Percentiles rank a stretch among this genome's conserved stretches.
phyloP scores from a whole-genome alignment of 768 basidiomycete genomes.

The Kwoniella sp. region DNA sequence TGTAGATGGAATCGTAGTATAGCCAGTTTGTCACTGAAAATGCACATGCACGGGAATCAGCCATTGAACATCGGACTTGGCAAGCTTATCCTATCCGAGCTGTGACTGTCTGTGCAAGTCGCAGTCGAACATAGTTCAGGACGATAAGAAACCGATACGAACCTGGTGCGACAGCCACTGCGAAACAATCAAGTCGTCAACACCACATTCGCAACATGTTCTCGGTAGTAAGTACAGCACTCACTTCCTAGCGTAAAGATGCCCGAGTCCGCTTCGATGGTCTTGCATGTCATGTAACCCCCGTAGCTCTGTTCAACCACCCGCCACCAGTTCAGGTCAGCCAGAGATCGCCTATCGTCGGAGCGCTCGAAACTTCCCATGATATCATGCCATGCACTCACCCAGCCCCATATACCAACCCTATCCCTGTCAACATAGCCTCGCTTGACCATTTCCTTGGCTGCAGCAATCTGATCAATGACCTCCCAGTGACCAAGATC shows the following conservation, averaged over 20 bases:
- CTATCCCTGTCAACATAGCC: slow-evolving; percentile 83
- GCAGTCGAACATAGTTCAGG: too few relatives aligned
- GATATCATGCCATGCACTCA: too few relatives aligned
- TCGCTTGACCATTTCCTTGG: slow-evolving; percentile 81
- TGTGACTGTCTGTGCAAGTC: too few relatives aligned
- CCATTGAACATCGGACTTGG: too few relatives aligned
- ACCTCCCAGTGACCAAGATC: slow-evolving; percentile 89
- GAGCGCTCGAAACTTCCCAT: too few relatives aligned
- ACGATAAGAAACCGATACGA: neutral
- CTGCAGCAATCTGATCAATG: slow-evolving; percentile 83
- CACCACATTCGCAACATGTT: slow-evolving; percentile 59
- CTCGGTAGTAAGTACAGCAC: slow-evolving; percentile 69
- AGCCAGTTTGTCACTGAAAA: slow-evolving; percentile 51
- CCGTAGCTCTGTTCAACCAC: slow-evolving; percentile 73
- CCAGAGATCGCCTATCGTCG: too few relatives aligned
- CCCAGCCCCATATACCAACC: slow-evolving; percentile 98
- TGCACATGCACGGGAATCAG: neutral
- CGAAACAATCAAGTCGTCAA: neutral
- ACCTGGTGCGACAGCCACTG: slow-evolving; percentile 54
- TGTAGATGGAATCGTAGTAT: slow-evolving; percentile 82
- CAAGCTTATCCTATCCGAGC: too few relatives aligned
- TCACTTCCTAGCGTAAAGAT: slow-evolving; percentile 86
- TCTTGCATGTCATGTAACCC: slow-evolving; percentile 92
- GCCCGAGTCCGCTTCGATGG: slow-evolving; percentile 84
- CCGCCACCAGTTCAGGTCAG: neutral